Base-by-base conservation (phyloP, 169 alveolate species). In the Eimeria acervulina region DNA sequence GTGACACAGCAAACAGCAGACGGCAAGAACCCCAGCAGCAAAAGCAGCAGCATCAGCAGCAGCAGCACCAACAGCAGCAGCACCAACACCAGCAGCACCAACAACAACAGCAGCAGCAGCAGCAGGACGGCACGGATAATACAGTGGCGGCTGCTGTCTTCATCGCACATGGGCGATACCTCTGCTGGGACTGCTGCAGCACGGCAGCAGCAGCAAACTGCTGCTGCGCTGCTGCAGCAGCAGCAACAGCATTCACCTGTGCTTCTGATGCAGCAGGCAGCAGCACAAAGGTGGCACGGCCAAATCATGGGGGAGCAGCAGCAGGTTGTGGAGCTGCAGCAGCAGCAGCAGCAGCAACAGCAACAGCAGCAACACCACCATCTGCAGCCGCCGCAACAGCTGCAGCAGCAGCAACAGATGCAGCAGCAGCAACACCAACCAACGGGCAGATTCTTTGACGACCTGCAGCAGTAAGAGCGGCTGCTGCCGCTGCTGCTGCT, bases 121-220 rank as follows among this genome's bases (percentile, higher is more conserved):
- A 26, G 68, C 70, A 42, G 89, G 66, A 44, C 89, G 68, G 55
- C 36, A 55, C 74, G 92, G 23, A 55, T 83, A 8, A 68, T 83
- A 83, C 68, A 83, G 38, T 83, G 92, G 92, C 76, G 92, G 31
- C 76, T 83, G 38, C 92, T 83, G 38, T 33, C 92, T 12, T 12
- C 74, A 38, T 40, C 92, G 3, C 92, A 83, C 13, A 36, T 36
- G 8, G 31, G 13, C 28, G 92, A 51, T 12, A 4, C 76, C 19
- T 26, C 92, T 83, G 44, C 91, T 23, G 76, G 31, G 7, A 2
- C 66, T 2, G 88, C 63, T 78, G 89, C 89, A 42, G 87, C 87
- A 17, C 89, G 89, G 66, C 89, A 42, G 89, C 89, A 78, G 89
- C 89, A 78, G 59, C 89, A 42, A n/a, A 78, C 78, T 17, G 76